Conservation (phyloP, 176 grass and related monocot genomes). For the Oryza longistaminata region DNA sequence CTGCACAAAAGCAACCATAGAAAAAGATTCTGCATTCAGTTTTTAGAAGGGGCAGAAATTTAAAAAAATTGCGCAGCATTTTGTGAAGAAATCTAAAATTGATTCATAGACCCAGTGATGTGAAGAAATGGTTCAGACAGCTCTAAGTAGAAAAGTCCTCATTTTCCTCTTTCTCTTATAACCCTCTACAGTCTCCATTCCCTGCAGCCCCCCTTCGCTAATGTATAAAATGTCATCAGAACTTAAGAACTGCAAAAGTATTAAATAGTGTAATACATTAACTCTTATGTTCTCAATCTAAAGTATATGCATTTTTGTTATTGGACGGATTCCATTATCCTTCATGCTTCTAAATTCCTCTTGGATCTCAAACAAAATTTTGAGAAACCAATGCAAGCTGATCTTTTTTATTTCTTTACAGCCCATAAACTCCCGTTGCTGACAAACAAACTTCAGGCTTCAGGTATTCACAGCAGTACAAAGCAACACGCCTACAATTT, state of each 20-base stretch:
- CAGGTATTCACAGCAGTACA: conserved; percentile 7
- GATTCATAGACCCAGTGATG: not conserved
- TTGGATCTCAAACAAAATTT: not conserved
- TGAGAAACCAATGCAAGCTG: not conserved
- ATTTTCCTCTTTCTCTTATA: not conserved
- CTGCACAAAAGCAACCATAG: not conserved
- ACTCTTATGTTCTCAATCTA: not conserved
- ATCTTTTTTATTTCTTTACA: not conserved
- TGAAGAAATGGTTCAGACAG: not conserved
- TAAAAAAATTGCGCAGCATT: not conserved
- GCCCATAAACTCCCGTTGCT: not conserved
- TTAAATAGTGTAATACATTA: not conserved
- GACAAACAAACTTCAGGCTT: not conserved
- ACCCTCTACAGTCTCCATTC: not conserved
- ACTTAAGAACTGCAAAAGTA: not conserved
- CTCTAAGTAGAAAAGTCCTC: not conserved
- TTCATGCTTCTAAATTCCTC: not conserved
- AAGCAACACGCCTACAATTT: not conserved
- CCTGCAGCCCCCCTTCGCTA: not conserved
- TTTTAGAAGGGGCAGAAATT: not conserved
- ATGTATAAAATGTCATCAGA: not conserved
- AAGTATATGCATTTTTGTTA: not conserved
- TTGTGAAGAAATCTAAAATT: not conserved
- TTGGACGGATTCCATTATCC: not conserved
- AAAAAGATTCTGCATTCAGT: conserved; percentile 3